Percentiles rank a stretch among this genome's conserved stretches.
phyloP scores from a whole-genome alignment of 352 stramenopile species.

The Globisporangium heterothallicum region DNA sequence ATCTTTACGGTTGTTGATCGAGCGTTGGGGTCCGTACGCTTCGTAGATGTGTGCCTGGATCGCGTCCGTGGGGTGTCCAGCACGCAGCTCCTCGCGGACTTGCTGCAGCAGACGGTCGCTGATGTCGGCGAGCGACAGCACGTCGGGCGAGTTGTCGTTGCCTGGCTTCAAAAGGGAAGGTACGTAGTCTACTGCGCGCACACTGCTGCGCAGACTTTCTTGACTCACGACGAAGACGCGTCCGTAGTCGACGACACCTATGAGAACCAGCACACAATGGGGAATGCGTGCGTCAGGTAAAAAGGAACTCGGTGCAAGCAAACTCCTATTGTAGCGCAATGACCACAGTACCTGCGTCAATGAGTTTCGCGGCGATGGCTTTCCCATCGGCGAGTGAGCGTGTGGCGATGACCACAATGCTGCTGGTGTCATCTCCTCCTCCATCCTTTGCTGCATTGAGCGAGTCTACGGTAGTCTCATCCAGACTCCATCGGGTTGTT shows the following conservation, averaged over 20 bases:
- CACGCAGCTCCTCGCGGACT: constrained; percentile 41
- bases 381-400: constrained; percentile 12
- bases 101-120: constrained; percentile 46
- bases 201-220: constrained; percentile 22
- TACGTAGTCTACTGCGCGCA: background rate
- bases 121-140: constrained; percentile 46
- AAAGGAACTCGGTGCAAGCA: background rate
- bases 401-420: constrained; percentile 24
- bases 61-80: constrained; percentile 9
- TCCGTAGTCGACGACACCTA: constrained; percentile 16
- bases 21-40: constrained; percentile 39
- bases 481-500: constrained; percentile 6
- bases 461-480: background rate
- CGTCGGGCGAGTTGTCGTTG: background rate
- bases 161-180: background rate
- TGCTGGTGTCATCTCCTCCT: background rate
- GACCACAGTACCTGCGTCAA: constrained; percentile 20
- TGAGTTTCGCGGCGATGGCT: constrained; percentile 11
- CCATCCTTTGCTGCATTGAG: background rate
- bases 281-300: background rate
- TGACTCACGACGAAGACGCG: constrained; percentile 29
- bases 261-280: background rate
- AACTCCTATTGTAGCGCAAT: background rate
- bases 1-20: constrained; percentile 30
- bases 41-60: constrained; percentile 43